Conservation (phyloP, 805 yeast species). For the Starmerella floris region DNA sequence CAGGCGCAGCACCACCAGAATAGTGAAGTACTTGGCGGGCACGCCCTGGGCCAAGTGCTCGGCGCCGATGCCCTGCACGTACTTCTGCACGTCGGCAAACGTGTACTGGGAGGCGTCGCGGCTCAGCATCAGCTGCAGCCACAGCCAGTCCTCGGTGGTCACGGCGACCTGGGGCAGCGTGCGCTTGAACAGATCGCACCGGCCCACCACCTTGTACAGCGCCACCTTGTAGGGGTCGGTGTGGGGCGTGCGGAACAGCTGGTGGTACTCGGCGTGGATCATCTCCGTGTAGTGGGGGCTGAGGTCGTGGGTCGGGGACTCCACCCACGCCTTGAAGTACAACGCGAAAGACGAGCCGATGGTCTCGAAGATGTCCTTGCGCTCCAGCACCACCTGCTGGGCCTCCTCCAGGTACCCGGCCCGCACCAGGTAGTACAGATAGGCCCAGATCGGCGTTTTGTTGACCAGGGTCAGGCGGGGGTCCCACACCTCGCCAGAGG, state of each 20-base stretch:
- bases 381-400: constrained; percentile 46
- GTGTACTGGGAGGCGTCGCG: constrained; percentile 48
- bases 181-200: constrained; percentile 55
- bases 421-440: constrained; percentile 69
- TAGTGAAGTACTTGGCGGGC: constrained; percentile 60
- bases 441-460: constrained; percentile 89
- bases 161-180: constrained; percentile 54
- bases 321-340: constrained; percentile 59
- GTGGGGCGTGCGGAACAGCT: constrained; percentile 47
- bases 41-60: constrained; percentile 46
- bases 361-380: constrained; percentile 63
- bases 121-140: constrained; percentile 77
- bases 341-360: constrained; percentile 74
- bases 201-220: constrained; percentile 82
- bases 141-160: constrained; percentile 90
- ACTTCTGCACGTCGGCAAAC: constrained; percentile 58
- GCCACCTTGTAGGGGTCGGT: constrained; percentile 86
- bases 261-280: constrained; percentile 68
- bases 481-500: constrained; percentile 34
- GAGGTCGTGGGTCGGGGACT: constrained; percentile 40
- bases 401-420: constrained; percentile 77
- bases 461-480: constrained; percentile 51
- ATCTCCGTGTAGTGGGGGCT: constrained; percentile 56
- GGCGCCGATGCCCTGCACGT: constrained; percentile 58
- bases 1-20: constrained; percentile 60